These are phyloP conservation scores for Aspergillus floridensis DNA, from an alignment of 2,329 filamentous ascomycete genomes.

Conservation along the genomic window DNA sequence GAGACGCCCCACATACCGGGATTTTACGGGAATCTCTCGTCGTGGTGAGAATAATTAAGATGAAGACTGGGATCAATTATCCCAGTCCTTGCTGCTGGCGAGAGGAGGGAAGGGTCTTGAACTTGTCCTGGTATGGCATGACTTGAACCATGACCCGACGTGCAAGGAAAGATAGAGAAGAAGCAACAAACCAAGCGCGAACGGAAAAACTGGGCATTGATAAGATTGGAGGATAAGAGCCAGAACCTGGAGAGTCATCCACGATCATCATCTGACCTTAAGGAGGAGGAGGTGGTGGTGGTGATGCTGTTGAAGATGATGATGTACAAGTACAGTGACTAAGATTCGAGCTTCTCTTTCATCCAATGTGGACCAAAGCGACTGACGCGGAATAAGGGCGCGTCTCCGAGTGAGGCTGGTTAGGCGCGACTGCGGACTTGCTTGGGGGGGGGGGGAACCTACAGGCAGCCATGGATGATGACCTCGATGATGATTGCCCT, in stretches of 20 bases:
- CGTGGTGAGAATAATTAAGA: background rate
- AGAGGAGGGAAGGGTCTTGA: background rate
- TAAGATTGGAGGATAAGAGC: background rate
- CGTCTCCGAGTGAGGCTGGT: constrained; percentile 28
- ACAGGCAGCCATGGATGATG: constrained; percentile 20
- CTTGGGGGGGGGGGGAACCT: background rate
- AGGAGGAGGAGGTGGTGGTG: no score
- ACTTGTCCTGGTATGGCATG: background rate
- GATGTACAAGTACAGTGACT: background rate
- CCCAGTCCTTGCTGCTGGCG: background rate
- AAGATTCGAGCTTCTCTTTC: background rate
- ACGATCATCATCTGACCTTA: background rate
- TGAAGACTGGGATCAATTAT: background rate
- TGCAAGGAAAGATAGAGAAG: background rate
- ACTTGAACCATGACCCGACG: background rate
- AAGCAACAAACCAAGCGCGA: background rate
- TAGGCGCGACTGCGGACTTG: constrained; percentile 16
- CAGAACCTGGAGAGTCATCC: background rate
- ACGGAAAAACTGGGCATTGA: background rate
- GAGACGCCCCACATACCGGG: constrained; percentile 15
- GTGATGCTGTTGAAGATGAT: background rate
- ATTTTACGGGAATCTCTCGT: constrained; percentile 15
- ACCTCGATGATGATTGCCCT: background rate
- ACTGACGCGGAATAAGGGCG: constrained; percentile 22
- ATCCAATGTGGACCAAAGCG: background rate